Base-by-base conservation (phyloP, 495 filamentous ascomycete genomes). In the Physcia stellaris region DNA sequence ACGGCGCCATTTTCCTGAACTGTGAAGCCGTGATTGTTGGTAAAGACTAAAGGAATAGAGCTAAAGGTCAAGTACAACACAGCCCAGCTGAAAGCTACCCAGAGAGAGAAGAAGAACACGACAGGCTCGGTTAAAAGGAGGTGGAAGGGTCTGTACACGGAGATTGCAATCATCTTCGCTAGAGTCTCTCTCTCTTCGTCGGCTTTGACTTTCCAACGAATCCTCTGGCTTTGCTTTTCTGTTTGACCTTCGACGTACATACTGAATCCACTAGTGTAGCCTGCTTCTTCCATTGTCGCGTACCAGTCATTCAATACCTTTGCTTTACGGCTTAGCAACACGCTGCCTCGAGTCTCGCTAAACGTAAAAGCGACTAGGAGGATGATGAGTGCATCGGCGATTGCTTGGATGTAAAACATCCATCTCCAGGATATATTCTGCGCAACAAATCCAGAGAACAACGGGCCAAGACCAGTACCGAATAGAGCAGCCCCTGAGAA, bases 61-160 rank as follows among this genome's bases (percentile, higher is more conserved):
- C 71, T 68, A 47, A 90, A 86, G 22, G 79, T 80, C 19, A 96
- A 64, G 57, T 94, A 95, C 0, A 96, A 68, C 0, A 92, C 72
- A 2, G 79, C 86, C 88, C 87, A 96, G 35, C 74, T 77, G 57
- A 95, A 94, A 5, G 84, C 66, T 4, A 83, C 75, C 88, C 88
- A 95, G 11, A 92, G 62, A 17, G 81, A 87, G 58, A 94, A 96
- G 63, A 80, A 93, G 62, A 94, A 94, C 15, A 95, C 86, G 10
- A 94, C 84, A 0, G 87, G 83, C 48, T 95, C 88, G 9, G 86
- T 94, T 49, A 83, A 61, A 17, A 96, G 77, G 22, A 96, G 67
- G 41, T 83, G 73, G 58, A 95, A 93, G 4, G 87, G 86, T 11
- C 86, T 71, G 33, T 74, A 81, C 17, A 83, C 59, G 0, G 84